These are phyloP conservation scores for Chrysanthemum makinoi DNA, from an alignment of 129 eudicot species.

Conservation along the genomic window DNA sequence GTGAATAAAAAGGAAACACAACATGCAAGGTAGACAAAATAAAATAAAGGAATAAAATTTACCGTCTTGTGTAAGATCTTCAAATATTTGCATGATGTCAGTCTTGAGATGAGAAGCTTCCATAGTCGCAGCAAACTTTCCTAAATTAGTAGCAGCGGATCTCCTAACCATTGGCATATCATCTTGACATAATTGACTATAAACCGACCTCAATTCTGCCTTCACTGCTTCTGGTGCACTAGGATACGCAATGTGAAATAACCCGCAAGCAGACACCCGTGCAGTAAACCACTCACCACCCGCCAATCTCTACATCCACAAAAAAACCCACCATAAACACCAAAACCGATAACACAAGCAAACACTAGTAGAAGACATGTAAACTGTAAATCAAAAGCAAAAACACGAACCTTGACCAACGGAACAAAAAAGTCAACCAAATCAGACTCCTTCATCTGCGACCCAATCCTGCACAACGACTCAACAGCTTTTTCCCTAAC, in stretches of 20 bases:
- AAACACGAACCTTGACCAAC: constrained; percentile 67
- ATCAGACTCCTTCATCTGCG: constrained; percentile 89
- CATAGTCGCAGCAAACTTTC: constrained; percentile 91
- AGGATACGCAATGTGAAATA: constrained; percentile 83
- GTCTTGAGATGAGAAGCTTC: constrained; percentile 85
- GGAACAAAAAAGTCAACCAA: constrained; percentile 73
- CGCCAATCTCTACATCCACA: constrained; percentile 63
- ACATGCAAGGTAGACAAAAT: background rate
- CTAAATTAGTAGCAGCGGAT: constrained; percentile 89
- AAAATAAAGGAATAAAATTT: constrained; percentile 2
- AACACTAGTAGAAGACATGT: background rate
- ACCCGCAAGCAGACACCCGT: constrained; percentile 89
- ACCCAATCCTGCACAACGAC: constrained; percentile 79
- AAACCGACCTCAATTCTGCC: constrained; percentile 78
- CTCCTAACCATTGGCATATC: constrained; percentile 99
- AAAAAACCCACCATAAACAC: constrained; percentile 2
- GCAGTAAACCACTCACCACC: constrained; percentile 99
- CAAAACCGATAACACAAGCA: background rate
- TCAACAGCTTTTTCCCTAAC: constrained; percentile 94
- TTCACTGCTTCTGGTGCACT: constrained; percentile 77
- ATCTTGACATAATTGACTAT: constrained; percentile 88
- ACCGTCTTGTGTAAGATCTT: constrained; percentile 96
- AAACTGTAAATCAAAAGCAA: background rate
- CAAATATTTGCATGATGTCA: constrained; percentile 90
- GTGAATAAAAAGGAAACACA: background rate